Evolutionary conservation across 176 grass and related monocot genomes (phyloP), one percentile per base, ranked within the genome.

Genomic region (Zoysia pacifica): DNA sequence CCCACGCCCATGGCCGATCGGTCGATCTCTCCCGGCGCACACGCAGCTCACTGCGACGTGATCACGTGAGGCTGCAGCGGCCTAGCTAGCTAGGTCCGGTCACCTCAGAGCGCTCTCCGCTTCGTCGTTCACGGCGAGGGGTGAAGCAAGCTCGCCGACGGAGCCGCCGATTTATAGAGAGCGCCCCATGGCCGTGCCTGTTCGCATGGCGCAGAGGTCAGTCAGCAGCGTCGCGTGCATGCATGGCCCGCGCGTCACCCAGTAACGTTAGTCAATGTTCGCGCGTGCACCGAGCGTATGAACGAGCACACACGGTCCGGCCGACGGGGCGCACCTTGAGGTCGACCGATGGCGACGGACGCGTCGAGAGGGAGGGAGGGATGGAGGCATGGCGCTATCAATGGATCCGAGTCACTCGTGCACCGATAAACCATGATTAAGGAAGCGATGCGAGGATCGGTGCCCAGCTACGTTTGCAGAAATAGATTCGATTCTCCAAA

Each of bases 1-100:
- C 89, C 84, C 20, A 81, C 80, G 2, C 83, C 76, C 92, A 91
- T 90, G 81, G 70, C 3, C 15, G 53, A 14, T 16, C 28, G 28
- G 28, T 28, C 28, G 28, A 28, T 28, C 28, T 28, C 28, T 28
- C 28, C 28, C 28, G 28, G 28, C 28, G 28, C 28, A 28, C 28
- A 28, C 28, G 28, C 28, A 28, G 28, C 28, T 28, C 28, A 28
- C 59, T 39, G 11, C 7, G 1, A 28, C 28, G 28, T 28, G 28
- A 28, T 28, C 28, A 36, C 59, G 75, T 14, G 62, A 66, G 36
- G 4, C 67, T 64, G 80, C 28, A 28, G 28, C 28, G 28, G 28
- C 28, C 28, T 28, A 15, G 63, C 64, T 28, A 16, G 59, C 43
- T 18, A 8, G 69, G 3, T 19, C 45, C 28, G 28, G 18, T 18